These are phyloP conservation scores for Ophiostoma australiae DNA, from an alignment of 2,329 filamentous ascomycete species.

Conservation along the genomic window DNA sequence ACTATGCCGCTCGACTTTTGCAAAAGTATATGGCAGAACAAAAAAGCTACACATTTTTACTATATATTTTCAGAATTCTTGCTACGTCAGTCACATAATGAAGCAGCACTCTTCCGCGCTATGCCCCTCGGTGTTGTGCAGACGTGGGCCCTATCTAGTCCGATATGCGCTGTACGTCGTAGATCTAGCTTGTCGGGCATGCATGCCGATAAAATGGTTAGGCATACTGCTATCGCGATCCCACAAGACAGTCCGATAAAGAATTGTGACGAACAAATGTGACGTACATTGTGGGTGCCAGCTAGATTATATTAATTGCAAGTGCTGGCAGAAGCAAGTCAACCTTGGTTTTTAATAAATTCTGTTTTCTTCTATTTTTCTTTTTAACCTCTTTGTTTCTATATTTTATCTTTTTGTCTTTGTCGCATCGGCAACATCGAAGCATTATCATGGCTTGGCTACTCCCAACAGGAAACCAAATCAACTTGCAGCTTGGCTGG, in stretches of 20 bases:
- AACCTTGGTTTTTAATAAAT: neutral
- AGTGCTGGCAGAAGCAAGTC: neutral
- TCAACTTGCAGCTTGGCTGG: slow-evolving; percentile 34
- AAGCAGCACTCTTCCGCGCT: neutral
- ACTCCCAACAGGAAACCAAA: slow-evolving; percentile 24
- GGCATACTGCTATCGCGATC: neutral
- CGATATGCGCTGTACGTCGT: neutral
- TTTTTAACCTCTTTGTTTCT: neutral
- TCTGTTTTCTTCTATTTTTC: neutral
- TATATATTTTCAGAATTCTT: neutral
- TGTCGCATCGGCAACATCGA: neutral
- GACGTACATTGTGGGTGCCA: neutral
- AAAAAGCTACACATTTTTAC: neutral
- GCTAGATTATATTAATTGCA: neutral
- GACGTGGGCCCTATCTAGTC: neutral
- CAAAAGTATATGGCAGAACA: neutral
- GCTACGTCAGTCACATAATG: neutral
- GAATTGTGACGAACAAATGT: neutral
- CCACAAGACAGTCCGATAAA: neutral
- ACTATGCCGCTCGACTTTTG: neutral
- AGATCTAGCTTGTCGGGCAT: slow-evolving; percentile 1
- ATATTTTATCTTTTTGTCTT: neutral
- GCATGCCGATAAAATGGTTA: neutral
- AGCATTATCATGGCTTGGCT: slow-evolving; percentile 12
- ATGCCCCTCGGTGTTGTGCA: neutral